Conservation (phyloP, 495 filamentous ascomycete genomes). For the Penicillium subrubescens region DNA sequence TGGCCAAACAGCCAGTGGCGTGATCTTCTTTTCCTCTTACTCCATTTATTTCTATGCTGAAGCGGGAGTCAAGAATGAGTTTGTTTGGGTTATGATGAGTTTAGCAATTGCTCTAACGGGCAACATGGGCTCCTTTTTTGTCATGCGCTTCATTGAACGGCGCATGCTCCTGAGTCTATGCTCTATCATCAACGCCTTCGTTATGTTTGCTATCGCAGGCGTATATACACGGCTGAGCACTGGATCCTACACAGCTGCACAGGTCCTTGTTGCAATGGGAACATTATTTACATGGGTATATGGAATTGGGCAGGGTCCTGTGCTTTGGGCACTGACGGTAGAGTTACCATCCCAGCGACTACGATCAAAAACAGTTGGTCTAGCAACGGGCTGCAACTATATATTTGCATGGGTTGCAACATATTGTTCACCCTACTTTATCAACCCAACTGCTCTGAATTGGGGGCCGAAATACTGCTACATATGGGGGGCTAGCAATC, state of each 20-base stretch:
- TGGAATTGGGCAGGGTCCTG: conserved; percentile 8
- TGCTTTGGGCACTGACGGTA: conserved; percentile 4
- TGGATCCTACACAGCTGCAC: neutral
- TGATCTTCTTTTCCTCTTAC: neutral
- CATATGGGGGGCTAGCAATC: neutral
- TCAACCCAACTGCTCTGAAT: neutral
- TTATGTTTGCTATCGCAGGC: neutral
- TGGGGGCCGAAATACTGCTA: neutral
- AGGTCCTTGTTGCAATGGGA: conserved; percentile 5
- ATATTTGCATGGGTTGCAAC: conserved; percentile 4
- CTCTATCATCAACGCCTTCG: neutral
- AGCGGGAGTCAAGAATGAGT: neutral
- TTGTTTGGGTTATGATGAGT: conserved; percentile 7
- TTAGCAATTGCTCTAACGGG: conserved; percentile 7
- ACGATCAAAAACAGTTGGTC: conserved; percentile 4
- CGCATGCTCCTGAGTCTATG: neutral
- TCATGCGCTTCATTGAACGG: neutral
- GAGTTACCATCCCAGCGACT: conserved; percentile 8
- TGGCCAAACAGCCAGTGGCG: neutral
- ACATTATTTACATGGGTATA: conserved; percentile 9
- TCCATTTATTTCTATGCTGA: conserved; percentile 5
- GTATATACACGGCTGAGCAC: neutral
- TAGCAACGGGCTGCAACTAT: conserved; percentile 1
- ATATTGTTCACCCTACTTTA: conserved; percentile 8
- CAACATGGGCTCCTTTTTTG: conserved; percentile 4